phyloP scores from a whole-genome alignment of 1,284 basidiomycete genomes.

The Cryptococcus sp. region DNA sequence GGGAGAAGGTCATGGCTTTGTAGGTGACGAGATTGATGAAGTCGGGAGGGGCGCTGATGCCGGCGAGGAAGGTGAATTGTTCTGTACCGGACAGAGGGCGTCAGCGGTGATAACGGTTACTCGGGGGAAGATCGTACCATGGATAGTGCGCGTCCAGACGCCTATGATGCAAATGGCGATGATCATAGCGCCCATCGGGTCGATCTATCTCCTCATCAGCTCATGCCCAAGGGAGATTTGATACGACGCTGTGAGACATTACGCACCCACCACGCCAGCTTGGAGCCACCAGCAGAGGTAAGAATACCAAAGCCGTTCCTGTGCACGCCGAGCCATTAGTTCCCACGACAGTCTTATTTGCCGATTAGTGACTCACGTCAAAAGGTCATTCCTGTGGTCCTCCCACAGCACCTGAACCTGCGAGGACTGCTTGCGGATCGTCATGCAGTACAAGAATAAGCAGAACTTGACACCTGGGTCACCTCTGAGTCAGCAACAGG shows the following conservation, averaged over 20 bases:
- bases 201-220: conserved; percentile 24
- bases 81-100: conserved; percentile 25
- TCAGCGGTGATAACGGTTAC: not conserved
- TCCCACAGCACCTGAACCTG: conserved; percentile 94
- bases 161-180: conserved; percentile 73
- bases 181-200: conserved; percentile 54
- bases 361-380: conserved; percentile 56
- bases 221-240: not conserved
- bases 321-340: conserved; percentile 26
- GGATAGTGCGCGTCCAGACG: conserved; percentile 75
- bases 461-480: conserved; percentile 72
- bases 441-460: conserved; percentile 82
- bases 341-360: too few relatives aligned
- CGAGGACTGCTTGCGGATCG: conserved; percentile 72
- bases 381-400: conserved; percentile 88
- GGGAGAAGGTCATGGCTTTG: conserved; percentile 83
- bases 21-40: conserved; percentile 89
- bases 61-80: conserved; percentile 84
- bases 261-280: conserved; percentile 53
- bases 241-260: not conserved
- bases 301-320: conserved; percentile 64
- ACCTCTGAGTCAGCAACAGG: not conserved
- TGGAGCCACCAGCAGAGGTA: conserved; percentile 86
- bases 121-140: conserved; percentile 42
- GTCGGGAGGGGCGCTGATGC: conserved; percentile 84